These are phyloP conservation scores for Gomphus sp. DNA, from an alignment of 1,284 basidiomycete species.

Conservation along the genomic window DNA sequence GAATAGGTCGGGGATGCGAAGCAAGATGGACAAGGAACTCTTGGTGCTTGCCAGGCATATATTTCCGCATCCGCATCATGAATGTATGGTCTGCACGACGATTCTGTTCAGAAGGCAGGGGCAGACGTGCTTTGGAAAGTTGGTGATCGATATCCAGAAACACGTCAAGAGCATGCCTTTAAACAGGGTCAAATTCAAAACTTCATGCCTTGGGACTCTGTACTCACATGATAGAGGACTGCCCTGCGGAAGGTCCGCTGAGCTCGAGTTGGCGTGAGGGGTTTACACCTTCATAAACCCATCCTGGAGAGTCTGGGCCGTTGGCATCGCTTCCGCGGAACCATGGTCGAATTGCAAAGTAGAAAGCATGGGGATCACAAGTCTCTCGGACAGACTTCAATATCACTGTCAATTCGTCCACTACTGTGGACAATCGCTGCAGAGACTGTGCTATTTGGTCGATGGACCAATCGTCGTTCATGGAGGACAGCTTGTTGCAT, in stretches of 20 bases:
- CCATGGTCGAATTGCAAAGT: constrained; percentile 91
- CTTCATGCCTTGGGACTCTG: constrained; percentile 31
- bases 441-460: constrained; percentile 71
- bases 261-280: constrained; percentile 50
- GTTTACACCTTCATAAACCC: constrained; percentile 80
- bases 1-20: constrained; percentile 39
- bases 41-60: constrained; percentile 74
- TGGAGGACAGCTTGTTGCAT: constrained; percentile 59
- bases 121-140: constrained; percentile 61
- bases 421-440: constrained; percentile 54
- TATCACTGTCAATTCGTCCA: constrained; percentile 65
- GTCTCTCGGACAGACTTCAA: constrained; percentile 62
- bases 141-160: constrained; percentile 80
- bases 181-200: background rate
- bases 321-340: constrained; percentile 75
- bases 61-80: constrained; percentile 74
- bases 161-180: constrained; percentile 59
- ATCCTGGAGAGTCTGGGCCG: constrained; percentile 45
- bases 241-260: constrained; percentile 89
- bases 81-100: constrained; percentile 60
- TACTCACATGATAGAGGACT: constrained; percentile 77
- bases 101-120: constrained; percentile 56
- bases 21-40: constrained; percentile 53
- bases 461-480: constrained; percentile 60
- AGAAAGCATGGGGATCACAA: constrained; percentile 85